A percentile compares a stretch with the other conserved stretches of the same genome.
Conservation (phyloP, 164 flowering plant species). For the Annona squamosa region DNA sequence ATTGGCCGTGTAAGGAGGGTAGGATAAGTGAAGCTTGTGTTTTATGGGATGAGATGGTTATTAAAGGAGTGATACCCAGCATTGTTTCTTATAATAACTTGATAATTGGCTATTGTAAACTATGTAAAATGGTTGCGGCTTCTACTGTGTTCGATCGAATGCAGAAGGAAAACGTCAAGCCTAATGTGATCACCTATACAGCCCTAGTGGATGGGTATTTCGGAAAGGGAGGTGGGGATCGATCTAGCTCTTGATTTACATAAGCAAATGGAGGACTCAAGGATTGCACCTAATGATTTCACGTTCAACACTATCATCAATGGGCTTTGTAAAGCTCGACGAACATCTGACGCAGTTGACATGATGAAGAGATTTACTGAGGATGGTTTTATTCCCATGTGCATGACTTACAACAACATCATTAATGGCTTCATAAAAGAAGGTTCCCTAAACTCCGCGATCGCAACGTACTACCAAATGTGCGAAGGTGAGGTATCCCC, state of each 20-base stretch:
- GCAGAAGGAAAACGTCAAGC: slow-evolving; percentile 34
- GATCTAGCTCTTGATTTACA: slow-evolving; percentile 36
- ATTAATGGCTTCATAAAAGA: slow-evolving; percentile 64
- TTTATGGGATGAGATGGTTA: slow-evolving; percentile 51
- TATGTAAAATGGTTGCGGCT: slow-evolving; percentile 47
- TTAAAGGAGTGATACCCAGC: slow-evolving; percentile 38
- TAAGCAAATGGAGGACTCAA: slow-evolving; percentile 36
- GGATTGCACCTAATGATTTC: slow-evolving; percentile 40
- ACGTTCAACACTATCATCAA: slow-evolving; percentile 48
- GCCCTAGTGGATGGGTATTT: slow-evolving; percentile 55
- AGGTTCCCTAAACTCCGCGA: slow-evolving; percentile 29
- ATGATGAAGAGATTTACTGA: slow-evolving; percentile 35
- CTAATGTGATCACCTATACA: slow-evolving; percentile 55
- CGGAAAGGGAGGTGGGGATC: slow-evolving; percentile 33
- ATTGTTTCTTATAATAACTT: slow-evolving; percentile 55
- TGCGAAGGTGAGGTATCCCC: slow-evolving; percentile 45
- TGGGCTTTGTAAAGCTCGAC: slow-evolving; percentile 65
- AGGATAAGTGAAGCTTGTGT: slow-evolving; percentile 41
- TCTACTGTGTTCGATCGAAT: slow-evolving; percentile 32
- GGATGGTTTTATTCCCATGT: slow-evolving; percentile 41
- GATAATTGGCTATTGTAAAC: slow-evolving; percentile 50
- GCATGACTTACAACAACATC: slow-evolving; percentile 59
- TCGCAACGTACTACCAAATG: slow-evolving; percentile 48
- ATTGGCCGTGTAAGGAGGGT: slow-evolving; percentile 42
- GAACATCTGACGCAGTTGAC: slow-evolving; percentile 35